Percentiles rank a stretch among this genome's conserved stretches.
Conservation (phyloP, 2,329 filamentous ascomycete species). For the Colletotrichum euphorbiae region DNA sequence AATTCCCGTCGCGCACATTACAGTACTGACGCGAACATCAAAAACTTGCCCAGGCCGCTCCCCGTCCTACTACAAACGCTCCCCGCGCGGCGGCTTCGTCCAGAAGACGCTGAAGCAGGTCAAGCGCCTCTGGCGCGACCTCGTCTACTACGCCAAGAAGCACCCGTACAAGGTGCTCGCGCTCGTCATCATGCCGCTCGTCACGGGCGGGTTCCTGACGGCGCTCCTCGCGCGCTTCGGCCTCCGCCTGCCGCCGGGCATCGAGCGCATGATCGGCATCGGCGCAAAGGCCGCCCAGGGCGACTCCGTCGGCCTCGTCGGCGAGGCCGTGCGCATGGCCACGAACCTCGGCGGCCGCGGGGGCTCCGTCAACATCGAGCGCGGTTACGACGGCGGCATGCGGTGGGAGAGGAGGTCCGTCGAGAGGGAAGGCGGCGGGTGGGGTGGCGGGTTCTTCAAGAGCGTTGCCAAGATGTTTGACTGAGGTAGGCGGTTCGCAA, state of each 20-base stretch:
- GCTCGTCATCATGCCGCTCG: constrained; percentile 86
- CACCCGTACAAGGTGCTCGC: constrained; percentile 91
- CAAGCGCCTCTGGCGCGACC: constrained; percentile 81
- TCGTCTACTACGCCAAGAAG: constrained; percentile 82
- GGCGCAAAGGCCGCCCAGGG: constrained; percentile 62
- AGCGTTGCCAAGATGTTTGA: constrained; percentile 58
- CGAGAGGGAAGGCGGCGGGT: constrained; percentile 48
- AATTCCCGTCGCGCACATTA: neutral
- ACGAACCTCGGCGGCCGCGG: constrained; percentile 47
- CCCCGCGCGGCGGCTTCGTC: constrained; percentile 84
- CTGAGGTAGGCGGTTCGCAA: constrained; percentile 41
- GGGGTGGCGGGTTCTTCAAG: constrained; percentile 50
- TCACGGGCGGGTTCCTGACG: constrained; percentile 84
- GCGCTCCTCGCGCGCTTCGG: constrained; percentile 84
- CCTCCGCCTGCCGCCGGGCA: constrained; percentile 74
- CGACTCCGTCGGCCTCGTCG: constrained; percentile 61
- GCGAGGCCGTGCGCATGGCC: constrained; percentile 68
- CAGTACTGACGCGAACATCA: neutral
- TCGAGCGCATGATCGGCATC: constrained; percentile 70
- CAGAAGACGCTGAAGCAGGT: constrained; percentile 79
- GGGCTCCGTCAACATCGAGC: constrained; percentile 49
- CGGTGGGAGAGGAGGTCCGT: constrained; percentile 54
- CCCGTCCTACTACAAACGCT: constrained; percentile 80
- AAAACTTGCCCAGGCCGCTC: constrained; percentile 52
- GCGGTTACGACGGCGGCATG: constrained; percentile 47